phyloP scores from a whole-genome alignment of 768 basidiomycete genomes.

The Suillus luteus region DNA sequence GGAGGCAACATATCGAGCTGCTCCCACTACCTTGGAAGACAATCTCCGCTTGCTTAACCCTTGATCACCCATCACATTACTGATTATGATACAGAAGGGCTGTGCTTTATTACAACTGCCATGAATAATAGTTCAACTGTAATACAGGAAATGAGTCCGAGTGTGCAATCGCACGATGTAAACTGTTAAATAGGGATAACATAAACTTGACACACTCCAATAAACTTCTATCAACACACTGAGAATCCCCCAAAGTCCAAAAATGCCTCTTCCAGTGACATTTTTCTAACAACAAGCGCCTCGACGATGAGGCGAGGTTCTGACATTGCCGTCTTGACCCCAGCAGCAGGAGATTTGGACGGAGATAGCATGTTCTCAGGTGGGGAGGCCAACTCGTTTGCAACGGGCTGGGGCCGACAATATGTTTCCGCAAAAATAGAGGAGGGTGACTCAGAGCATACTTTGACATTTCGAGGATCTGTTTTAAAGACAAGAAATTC shows the following conservation, averaged over 20 bases:
- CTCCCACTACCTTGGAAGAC: not conserved
- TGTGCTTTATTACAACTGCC: not conserved
- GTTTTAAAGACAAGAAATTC: not conserved
- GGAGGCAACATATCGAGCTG: not conserved
- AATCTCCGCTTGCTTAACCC: not conserved
- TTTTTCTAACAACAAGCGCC: constrained; percentile 75
- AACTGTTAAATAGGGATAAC: not conserved
- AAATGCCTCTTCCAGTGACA: constrained; percentile 75
- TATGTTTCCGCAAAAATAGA: constrained; percentile 1
- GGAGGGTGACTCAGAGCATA: not conserved
- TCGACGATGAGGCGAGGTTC: constrained; percentile 75
- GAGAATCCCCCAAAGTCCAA: constrained; percentile 72
- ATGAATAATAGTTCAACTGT: not conserved
- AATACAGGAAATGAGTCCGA: not conserved
- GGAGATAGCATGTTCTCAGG: not conserved
- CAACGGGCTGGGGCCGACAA: not conserved
- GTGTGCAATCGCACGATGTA: not conserved
- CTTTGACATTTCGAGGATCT: not conserved
- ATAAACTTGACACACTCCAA: too few species aligned
- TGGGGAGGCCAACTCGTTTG: not conserved
- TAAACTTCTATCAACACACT: constrained; percentile 17
- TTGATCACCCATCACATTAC: not conserved
- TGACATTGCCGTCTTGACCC: not conserved
- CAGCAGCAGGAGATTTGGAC: constrained; percentile 14
- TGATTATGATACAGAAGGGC: not conserved